Evolutionary conservation across 2,329 filamentous ascomycete species (phyloP), one percentile per base, ranked within the genome.

Genomic region (Endoconidiophora polonica): DNA sequence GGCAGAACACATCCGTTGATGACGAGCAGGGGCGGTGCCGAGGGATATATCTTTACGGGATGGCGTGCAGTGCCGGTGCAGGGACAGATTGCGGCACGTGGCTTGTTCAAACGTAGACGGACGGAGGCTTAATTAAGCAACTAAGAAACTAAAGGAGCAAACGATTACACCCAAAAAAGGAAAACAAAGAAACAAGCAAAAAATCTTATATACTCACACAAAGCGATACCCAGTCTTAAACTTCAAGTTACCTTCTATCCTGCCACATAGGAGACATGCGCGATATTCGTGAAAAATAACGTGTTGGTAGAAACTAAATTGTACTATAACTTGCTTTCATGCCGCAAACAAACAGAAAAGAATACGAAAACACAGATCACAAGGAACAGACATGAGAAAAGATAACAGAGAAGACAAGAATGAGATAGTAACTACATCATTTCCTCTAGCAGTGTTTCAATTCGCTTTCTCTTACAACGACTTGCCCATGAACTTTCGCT

Each of bases 401-500:
- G n/a, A 20, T 6, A 12, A 12, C 24, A 9, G 41, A 6, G 12
- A 20, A 43, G 7, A 33, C 46, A 49, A 44, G 51, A 37, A 48
- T 39, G 53, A 47, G 50, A 54, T 7, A 50, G 44, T 2, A n/a
- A 44, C 26, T 47, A 52, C 50, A 54, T 52, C 49, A 40, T 49
- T 37, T 50, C 3, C 44, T 48, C 29, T 39, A 40, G 29, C 24
- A 47, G 46, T 14, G 37, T 41, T 4, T 7, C 7, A 20, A 4
- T 46, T 29, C 18, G 23, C 26, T n/a, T 40, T 7, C 33, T 7
- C 36, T 64, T 72, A 88, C 67, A 91, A 70, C 57, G 77, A 76
- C 78, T 96, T 96, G 65, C 88, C 88, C 91, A 98, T 96, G 63
- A 98, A 98, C 78, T 95, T 95, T 69, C 91, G 81, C 80, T 96